Evolutionary conservation across 2,329 filamentous ascomycete species (phyloP), one percentile per base, ranked within the genome.

Genomic region (Colletotrichum lini): DNA sequence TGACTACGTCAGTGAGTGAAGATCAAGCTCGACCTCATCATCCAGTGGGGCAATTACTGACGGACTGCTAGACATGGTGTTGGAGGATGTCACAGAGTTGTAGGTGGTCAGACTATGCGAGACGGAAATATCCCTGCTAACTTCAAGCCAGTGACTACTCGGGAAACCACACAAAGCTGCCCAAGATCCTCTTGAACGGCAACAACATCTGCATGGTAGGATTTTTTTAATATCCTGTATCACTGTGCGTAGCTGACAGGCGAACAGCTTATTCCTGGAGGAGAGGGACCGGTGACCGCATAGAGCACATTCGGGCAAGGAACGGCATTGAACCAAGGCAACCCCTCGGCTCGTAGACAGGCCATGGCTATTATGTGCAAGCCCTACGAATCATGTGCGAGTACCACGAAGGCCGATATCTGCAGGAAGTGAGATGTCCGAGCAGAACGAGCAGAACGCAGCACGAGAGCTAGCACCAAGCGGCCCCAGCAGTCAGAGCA

Each of bases 161-260:
- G 6, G 96, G 96, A 73, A 91, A 93, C 77, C 92, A 96, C 82
- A 93, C 91, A 56, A 97, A 97, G 82, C 89, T 99, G 50, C 89
- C 95, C 62, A 98, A 98, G 87, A 98, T 99, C 73, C 84, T 99
- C 52, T 86, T 99, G 49, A 99, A 99, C 79, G 96, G 96, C 68
- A 99, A 99, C 85, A 98, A 98, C 79, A 94, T 99, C 74, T 98
- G 96, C 93, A 99, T 99, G 96, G 96, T 98, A 88, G 67, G 87
- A 76, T 7, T 0, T 5, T 5, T 9, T 4, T 6, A 3, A 13
- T 13, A 12, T 1, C 9, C 15, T 1, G 16, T 10, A 9, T 7
- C 3, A 1, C 8, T 7, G 7, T 1, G 38, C 54, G n/a, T 3
- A 30, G 21, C 71, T 77, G 47, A 79, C 67, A 16, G 4, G 47